phyloP scores from a whole-genome alignment of 2,329 filamentous ascomycete species.

The Fusarium sp. region DNA sequence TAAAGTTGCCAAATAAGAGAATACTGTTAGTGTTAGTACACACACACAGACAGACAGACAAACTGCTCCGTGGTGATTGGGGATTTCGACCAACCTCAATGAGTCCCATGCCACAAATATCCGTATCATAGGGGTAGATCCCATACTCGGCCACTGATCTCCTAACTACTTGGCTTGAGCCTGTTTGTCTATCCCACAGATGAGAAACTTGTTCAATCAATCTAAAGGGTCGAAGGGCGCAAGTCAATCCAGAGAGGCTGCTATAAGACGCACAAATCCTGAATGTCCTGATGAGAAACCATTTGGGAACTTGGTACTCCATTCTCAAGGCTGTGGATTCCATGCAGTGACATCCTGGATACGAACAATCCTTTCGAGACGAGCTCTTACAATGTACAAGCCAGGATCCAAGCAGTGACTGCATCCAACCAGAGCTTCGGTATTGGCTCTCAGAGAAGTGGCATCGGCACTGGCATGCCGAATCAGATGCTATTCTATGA shows the following conservation, averaged over 20 bases:
- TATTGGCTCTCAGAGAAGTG: conserved; percentile 1
- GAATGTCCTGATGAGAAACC: background rate
- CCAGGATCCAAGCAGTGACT: conserved; percentile 13
- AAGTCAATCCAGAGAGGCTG: background rate
- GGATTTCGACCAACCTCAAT: background rate
- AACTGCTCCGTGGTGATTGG: accelerated
- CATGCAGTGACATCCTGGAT: background rate
- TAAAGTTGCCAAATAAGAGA: accelerated
- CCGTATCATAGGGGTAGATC: background rate
- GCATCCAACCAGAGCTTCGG: background rate
- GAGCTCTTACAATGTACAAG: background rate
- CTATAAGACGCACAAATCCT: background rate
- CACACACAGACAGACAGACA: background rate
- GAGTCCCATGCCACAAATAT: background rate
- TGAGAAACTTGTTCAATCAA: accelerated
- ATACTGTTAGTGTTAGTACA: background rate
- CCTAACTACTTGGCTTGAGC: background rate
- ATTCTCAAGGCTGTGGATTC: background rate
- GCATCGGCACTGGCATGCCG: conserved; percentile 3
- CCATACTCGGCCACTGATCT: background rate
- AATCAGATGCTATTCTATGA: background rate
- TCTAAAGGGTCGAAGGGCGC: background rate
- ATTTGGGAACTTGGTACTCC: conserved; percentile 17
- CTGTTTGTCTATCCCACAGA: accelerated
- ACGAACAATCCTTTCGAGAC: background rate